phyloP scores from a whole-genome alignment of 1,284 basidiomycete genomes.

The Somion occarium region DNA sequence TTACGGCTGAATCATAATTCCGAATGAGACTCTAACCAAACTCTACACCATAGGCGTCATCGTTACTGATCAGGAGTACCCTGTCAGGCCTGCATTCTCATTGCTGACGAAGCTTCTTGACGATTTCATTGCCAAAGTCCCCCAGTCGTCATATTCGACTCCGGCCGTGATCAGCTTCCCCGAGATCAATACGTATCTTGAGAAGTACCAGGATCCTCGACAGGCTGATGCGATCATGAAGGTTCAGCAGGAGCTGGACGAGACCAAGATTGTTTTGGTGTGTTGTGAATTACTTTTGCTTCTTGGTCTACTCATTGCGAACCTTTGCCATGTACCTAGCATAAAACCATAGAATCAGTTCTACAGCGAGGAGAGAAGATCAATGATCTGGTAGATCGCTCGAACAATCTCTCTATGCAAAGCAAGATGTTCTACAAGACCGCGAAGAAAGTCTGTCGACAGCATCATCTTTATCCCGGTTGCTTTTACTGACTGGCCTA shows the following conservation, averaged over 20 bases:
- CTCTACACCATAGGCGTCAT: slow-evolving; percentile 67
- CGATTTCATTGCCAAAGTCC: slow-evolving; percentile 83
- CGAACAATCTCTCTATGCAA: slow-evolving; percentile 85
- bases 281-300: slow-evolving; percentile 20
- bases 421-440: slow-evolving; percentile 91
- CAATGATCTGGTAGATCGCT: slow-evolving; percentile 95
- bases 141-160: slow-evolving; percentile 60
- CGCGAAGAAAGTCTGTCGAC: slow-evolving; percentile 61
- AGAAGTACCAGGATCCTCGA: slow-evolving; percentile 96
- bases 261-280: slow-evolving; percentile 97
- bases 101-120: slow-evolving; percentile 93
- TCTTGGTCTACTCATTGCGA: background rate
- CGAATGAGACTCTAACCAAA: background rate
- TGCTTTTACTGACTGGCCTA: background rate
- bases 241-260: slow-evolving; percentile 97
- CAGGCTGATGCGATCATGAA: slow-evolving; percentile 99
- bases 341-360: slow-evolving; percentile 99
- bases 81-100: slow-evolving; percentile 94
- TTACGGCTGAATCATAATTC: slow-evolving; percentile 8
- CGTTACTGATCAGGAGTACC: slow-evolving; percentile 95
- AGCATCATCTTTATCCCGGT: background rate
- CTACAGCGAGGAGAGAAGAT: slow-evolving; percentile 96
- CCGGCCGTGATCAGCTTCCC: slow-evolving; percentile 64
- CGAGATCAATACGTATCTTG: slow-evolving; percentile 76
- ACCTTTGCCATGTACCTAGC: slow-evolving; percentile 41